These are phyloP conservation scores for Neurospora terricola DNA, from an alignment of 495 filamentous ascomycete species.

Conservation along the genomic window DNA sequence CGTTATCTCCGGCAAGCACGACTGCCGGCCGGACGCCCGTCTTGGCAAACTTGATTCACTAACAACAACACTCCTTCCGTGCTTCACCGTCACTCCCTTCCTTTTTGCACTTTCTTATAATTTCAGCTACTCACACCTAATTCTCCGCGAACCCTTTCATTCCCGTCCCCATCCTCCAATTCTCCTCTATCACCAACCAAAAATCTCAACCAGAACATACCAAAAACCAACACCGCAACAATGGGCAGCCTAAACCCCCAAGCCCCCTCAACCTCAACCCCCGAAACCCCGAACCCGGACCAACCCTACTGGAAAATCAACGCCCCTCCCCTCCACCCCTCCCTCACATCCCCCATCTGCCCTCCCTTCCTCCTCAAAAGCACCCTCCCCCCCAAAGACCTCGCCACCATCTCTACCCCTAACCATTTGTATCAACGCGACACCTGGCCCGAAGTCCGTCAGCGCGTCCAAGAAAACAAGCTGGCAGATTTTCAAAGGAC, in stretches of 20 bases:
- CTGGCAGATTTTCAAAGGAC: constrained; percentile 64
- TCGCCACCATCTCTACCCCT: constrained; percentile 51
- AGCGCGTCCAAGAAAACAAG: constrained; percentile 52
- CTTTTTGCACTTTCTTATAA: neutral
- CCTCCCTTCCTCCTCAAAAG: constrained; percentile 53
- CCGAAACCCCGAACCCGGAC: neutral
- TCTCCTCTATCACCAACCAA: neutral
- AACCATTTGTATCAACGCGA: constrained; percentile 48
- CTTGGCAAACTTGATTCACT: neutral
- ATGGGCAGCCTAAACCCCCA: constrained; percentile 16
- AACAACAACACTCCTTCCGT: neutral
- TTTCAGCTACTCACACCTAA: no score
- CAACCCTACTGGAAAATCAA: constrained; percentile 78
- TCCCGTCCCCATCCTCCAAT: neutral
- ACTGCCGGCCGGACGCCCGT: neutral
- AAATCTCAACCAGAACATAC: neutral
- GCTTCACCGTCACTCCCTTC: neutral
- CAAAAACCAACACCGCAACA: neutral
- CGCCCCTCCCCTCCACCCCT: constrained; percentile 37
- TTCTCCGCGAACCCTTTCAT: neutral
- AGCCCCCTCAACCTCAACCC: neutral
- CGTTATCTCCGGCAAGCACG: neutral
- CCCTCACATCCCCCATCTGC: constrained; percentile 56
- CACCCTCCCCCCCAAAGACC: constrained; percentile 42
- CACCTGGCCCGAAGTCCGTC: constrained; percentile 53